Conservation (phyloP, 2,329 filamentous ascomycete genomes). For the Aureobasidium musti region DNA sequence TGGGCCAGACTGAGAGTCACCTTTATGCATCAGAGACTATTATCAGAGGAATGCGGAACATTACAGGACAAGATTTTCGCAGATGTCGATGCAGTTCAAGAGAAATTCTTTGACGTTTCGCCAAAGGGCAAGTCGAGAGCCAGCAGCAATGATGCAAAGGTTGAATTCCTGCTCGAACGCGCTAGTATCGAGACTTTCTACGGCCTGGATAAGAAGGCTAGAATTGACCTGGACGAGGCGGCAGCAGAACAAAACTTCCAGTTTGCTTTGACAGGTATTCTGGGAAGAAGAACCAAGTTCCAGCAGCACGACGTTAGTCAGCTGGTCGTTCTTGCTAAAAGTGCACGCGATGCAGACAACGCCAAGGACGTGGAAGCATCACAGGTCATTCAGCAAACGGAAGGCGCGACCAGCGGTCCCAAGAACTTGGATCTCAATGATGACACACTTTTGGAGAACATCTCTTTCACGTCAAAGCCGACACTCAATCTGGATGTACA, state of each 20-base stretch:
- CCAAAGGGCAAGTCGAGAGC: slow-evolving; percentile 36
- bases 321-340: slow-evolving; percentile 85
- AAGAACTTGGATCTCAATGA: slow-evolving; percentile 78
- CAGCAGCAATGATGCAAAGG: slow-evolving; percentile 48
- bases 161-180: slow-evolving; percentile 76
- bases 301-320: slow-evolving; percentile 82
- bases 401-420: slow-evolving; percentile 31
- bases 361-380: slow-evolving; percentile 15
- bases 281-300: slow-evolving; percentile 82
- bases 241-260: slow-evolving; percentile 67
- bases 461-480: slow-evolving; percentile 69
- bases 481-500: slow-evolving; percentile 43
- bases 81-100: slow-evolving; percentile 60
- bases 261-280: slow-evolving; percentile 79
- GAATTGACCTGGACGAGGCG: slow-evolving; percentile 68
- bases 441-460: slow-evolving; percentile 86
- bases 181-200: slow-evolving; percentile 82
- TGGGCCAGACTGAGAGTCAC: slow-evolving; percentile 72
- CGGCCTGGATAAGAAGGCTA: slow-evolving; percentile 74
- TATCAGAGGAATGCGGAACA: slow-evolving; percentile 63
- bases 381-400: slow-evolving; percentile 6
- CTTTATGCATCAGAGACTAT: slow-evolving; percentile 69
- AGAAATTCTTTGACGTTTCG: slow-evolving; percentile 39
- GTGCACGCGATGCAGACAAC: slow-evolving; percentile 46
- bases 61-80: slow-evolving; percentile 63